phyloP scores from a whole-genome alignment of 495 filamentous ascomycete species.

The Hyaloscypha finlandica region DNA sequence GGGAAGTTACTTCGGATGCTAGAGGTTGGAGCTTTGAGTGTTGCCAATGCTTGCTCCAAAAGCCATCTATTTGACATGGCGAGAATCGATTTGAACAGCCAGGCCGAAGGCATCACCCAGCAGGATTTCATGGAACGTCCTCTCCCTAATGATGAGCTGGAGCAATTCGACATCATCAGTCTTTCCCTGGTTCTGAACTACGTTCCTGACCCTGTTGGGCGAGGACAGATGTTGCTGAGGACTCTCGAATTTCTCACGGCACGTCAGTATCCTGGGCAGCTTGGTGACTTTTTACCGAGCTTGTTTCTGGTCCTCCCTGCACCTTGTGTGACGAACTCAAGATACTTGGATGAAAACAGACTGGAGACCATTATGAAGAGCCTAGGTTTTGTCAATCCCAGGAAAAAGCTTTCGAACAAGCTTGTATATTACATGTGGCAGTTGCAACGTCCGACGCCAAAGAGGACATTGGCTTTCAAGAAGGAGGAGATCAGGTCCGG shows the following conservation, averaged over 20 bases:
- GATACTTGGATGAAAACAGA: constrained; percentile 79
- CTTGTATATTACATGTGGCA: constrained; percentile 89
- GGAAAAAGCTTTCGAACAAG: constrained; percentile 75
- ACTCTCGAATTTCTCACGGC: constrained; percentile 64
- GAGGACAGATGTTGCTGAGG: constrained; percentile 87
- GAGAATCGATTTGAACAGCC: constrained; percentile 89
- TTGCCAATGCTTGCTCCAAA: constrained; percentile 78
- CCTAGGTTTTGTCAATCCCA: constrained; percentile 68
- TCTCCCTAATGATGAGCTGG: constrained; percentile 58
- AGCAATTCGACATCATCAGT: constrained; percentile 85
- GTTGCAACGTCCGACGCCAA: constrained; percentile 35
- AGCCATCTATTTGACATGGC: constrained; percentile 70
- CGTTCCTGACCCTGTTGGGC: constrained; percentile 70
- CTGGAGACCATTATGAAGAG: constrained; percentile 72
- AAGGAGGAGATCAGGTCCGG: constrained; percentile 79
- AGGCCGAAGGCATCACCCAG: constrained; percentile 73
- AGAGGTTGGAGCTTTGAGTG: constrained; percentile 88
- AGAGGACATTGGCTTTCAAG: constrained; percentile 45
- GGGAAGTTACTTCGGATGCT: constrained; percentile 59
- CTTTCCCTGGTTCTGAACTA: constrained; percentile 96
- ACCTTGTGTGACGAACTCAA: constrained; percentile 87
- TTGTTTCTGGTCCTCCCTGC: constrained; percentile 91
- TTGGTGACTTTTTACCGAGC: constrained; percentile 58
- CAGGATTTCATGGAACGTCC: constrained; percentile 96
- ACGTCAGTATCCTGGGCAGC: constrained; percentile 25